Evolutionary conservation across 2,329 filamentous ascomycete species (phyloP), one percentile per base, ranked within the genome.

Genomic region (Botrytis fabae): DNA sequence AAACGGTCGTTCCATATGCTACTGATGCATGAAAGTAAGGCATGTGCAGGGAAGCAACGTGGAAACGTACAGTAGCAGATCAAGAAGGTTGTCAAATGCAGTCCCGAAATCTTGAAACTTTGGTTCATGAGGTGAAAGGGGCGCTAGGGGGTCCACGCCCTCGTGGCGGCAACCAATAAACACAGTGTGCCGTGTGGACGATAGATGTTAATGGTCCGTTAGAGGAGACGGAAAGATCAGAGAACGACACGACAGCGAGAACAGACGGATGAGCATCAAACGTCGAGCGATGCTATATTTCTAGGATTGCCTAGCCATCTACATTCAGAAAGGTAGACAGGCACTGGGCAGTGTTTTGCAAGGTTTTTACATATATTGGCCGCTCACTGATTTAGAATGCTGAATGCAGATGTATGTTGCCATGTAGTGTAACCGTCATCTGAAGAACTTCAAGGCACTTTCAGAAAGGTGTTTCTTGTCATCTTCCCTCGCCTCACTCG

Each of bases 21-120:
- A 40, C 51, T 57, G 64, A 6, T 69, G 38, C 48, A 69, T 35
- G 25, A 38, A 28, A 35, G 44, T 38, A 51, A 66, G 44, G 54
- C 18, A 69, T 61, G 51, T 44, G 46, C 61, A 60, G 70, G 70
- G 62, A 60, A 72, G 64, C 46, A 72, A 72, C 70, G 70, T 72
- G 70, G 70, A 68, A 59, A 68, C 54, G 70, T 57, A 28, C 51
- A 14, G 51, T 28, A 28, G 51, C 42, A 66, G 46, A 44, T 51
- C 22, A 42, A 38, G 25, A 42, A 9, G n/a, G 32, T 57, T 62
- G 69, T 48, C 40, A 70, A 40, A 70, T 35, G 20, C 48, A 51
- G 46, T 66, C 51, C 70, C 60, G 62, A 46, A 35, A 57, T 68
- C 62, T 28, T 8, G n/a, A 60, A 59, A 48, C n/a, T 68, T 61